Base-by-base conservation (phyloP, 805 yeast genomes). In the Pichia gijzeniarum region DNA sequence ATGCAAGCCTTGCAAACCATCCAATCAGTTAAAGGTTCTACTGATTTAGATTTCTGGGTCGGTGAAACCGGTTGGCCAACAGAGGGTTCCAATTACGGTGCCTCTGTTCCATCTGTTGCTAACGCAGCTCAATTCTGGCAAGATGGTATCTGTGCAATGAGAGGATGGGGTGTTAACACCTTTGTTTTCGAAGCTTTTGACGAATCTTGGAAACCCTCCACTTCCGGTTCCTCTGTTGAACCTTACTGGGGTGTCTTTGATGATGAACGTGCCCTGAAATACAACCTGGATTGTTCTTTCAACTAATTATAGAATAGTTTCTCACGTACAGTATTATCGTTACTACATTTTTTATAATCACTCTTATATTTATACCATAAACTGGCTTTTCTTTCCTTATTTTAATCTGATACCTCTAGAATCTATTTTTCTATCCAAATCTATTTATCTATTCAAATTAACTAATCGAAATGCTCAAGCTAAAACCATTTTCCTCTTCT, bases 1-100 rank as follows among this genome's bases (percentile, higher is more conserved):
- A 89, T 90, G 96, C 97, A 91, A 76, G 96, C 97, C 54, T 72
- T 91, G 65, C 95, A 88, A 73, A 72, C 74, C 50, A 79, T 91
- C 59, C 96, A 91, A 76, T 72, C 87, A 56, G 67, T 77, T 57
- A 90, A 91, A 75, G 96, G 96, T 52, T 69, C 84, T 49, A 82
- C 91, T 48, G 90, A 88, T 68, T 76, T 91, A 58, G 75, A 80
- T 47, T 88, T 90, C 75, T 90, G 91, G 89, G 93, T 89, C 59
- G 96, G 97, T 67, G 96, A 90, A 74, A 89, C 97, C 53, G 96
- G 97, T 57, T 89, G 96, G 95, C 95, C 96, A 64, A 77, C 95
- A 30, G 80, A 74, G 5, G 97, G 97, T 67, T 78, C 87, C 49
- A 67, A 71, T 61, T 89, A 68, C 58, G 88, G 79, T 62, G 48